Conservation (phyloP, 2,329 filamentous ascomycete genomes). For the Monosporascus sp. region DNA sequence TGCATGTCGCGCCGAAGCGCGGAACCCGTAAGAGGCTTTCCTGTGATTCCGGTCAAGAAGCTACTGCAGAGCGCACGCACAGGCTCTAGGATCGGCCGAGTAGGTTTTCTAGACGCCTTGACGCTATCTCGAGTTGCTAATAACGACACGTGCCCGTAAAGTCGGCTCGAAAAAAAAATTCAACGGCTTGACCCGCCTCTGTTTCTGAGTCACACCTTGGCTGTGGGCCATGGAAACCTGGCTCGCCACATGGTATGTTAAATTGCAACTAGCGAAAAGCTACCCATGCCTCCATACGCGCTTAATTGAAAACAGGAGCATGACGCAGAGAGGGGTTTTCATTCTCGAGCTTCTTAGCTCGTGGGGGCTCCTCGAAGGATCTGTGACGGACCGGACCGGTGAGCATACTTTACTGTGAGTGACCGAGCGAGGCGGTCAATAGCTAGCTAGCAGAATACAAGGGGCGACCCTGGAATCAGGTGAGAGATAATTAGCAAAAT, state of each 20-base stretch:
- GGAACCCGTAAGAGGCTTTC: conserved; percentile 42
- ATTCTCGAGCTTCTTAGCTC: too few relatives aligned
- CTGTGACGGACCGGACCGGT: neutral
- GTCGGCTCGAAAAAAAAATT: conserved; percentile 38
- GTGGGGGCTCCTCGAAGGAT: neutral
- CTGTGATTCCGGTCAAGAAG: conserved; percentile 42
- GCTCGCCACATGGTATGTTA: conserved; percentile 5
- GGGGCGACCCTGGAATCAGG: too few relatives aligned
- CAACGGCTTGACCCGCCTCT: conserved; percentile 35
- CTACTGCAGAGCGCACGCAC: conserved; percentile 34
- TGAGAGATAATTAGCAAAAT: too few relatives aligned
- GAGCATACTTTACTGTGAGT: neutral
- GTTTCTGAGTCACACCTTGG: conserved; percentile 3
- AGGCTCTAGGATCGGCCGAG: conserved; percentile 17
- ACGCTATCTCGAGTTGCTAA: conserved; percentile 40
- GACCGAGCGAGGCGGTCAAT: neutral
- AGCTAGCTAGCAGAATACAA: neutral
- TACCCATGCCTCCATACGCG: too few relatives aligned
- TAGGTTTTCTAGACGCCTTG: too few relatives aligned
- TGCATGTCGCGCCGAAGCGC: conserved; percentile 28
- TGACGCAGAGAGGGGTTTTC: too few relatives aligned
- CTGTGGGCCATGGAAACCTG: neutral
- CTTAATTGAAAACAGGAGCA: too few relatives aligned
- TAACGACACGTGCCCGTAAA: conserved; percentile 55
- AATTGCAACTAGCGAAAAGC: too few relatives aligned